Base-by-base conservation (phyloP, 768 basidiomycete genomes). In the Tricholoma saponaceum region DNA sequence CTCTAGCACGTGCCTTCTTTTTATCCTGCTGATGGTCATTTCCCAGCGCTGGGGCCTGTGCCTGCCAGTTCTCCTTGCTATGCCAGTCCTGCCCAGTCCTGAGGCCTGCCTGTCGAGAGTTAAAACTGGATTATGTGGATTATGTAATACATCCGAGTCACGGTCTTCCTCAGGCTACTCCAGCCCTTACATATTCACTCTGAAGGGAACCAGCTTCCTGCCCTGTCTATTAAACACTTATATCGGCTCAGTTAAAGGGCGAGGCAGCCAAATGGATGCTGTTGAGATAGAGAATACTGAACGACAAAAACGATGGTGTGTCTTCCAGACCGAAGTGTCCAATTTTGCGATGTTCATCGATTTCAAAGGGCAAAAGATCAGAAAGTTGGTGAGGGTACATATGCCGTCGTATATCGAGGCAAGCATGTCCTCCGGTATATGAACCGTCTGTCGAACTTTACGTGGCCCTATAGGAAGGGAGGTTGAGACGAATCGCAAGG, bases 381-480 rank as follows among this genome's bases (percentile, higher is more conserved):
- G 65, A 92, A 92, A 69, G 82, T 92, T 55, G 90, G 90, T 64
- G 90, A 92, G 71, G 97, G 97, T 72, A 90, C 95, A 13, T 99
- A 95, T 70, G 95, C 96, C 53, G 95, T 95, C 46, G 95, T 98
- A 2, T 98, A 96, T 73, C 82, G 85, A 85, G 95, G 95, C 88
- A 47, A 60, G 75, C 70, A 41, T 5, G 20, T 25, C 5, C 7
- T 46, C n/a, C 13, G 0, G 26, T 25, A 32, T 46, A 26, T 41
- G 20, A 57, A 51, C 49, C 5, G 32, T 32, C 30, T 18, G 41
- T 43, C 7, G 28, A 4, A 1, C 4, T 37, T 26, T 26, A 25
- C 12, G 33, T 37, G 1, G n/a, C 18, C 33, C 43, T 64, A 43
- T 60, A 94, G 92, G 91, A 23, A 79, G 86, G 60, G 89, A 93